Percentiles rank a stretch among this genome's conserved stretches.
Conservation (phyloP, 2,329 filamentous ascomycete genomes). For the Talaromyces sp. region DNA sequence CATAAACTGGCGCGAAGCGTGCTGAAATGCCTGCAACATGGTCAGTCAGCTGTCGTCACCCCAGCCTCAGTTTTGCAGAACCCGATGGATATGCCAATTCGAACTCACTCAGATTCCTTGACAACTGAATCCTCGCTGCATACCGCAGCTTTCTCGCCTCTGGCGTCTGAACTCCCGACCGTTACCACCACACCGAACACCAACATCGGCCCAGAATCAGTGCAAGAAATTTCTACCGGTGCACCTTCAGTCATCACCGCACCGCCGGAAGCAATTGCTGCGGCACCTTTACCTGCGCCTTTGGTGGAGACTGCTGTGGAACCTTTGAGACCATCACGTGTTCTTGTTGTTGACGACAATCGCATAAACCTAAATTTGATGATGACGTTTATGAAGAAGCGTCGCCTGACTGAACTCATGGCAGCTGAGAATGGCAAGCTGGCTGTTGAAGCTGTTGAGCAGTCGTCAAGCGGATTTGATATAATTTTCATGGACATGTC, state of each 20-base stretch:
- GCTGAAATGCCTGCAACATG: constrained; percentile 31
- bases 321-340: constrained; percentile 23
- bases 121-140: constrained; percentile 1
- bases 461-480: constrained; percentile 39
- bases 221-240: not conserved
- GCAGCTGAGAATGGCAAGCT: constrained; percentile 47
- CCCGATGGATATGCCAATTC: constrained; percentile 18
- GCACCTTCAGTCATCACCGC: constrained; percentile 10
- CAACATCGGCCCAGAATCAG: not conserved
- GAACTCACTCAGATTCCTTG: constrained; percentile 6
- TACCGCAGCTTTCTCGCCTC: not conserved
- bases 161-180: not conserved
- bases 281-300: constrained; percentile 16
- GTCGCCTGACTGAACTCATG: constrained; percentile 37
- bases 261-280: constrained; percentile 11
- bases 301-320: constrained; percentile 11
- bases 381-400: constrained; percentile 47
- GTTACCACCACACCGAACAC: not conserved
- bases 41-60: constrained; percentile 11
- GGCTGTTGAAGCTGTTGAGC: constrained; percentile 45
- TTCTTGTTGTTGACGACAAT: constrained; percentile 52
- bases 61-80: constrained; percentile 15
- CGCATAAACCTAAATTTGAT: constrained; percentile 49
- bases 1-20: constrained; percentile 45
- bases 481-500: constrained; percentile 54